phyloP scores from a whole-genome alignment of 768 basidiomycete genomes.

The Mycena maculata region DNA sequence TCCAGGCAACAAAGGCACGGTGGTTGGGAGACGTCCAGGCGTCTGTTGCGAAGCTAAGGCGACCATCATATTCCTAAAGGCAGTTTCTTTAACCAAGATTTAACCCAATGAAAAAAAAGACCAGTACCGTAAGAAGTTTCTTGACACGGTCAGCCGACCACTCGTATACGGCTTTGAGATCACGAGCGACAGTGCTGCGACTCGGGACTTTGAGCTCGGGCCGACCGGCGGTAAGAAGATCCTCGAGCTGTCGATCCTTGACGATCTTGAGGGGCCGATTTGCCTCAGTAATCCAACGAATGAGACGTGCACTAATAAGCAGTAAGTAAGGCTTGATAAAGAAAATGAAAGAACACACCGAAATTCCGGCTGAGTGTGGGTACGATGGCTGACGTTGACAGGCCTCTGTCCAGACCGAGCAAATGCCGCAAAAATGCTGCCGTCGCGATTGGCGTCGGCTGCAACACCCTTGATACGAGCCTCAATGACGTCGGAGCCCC shows the following conservation, averaged over 20 bases:
- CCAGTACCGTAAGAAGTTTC: slow-evolving; percentile 42
- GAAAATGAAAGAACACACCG: neutral
- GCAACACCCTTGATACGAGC: slow-evolving; percentile 14
- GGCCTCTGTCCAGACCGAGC: neutral
- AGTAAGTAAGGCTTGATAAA: neutral
- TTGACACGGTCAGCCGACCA: slow-evolving; percentile 35
- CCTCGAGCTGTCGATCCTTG: slow-evolving; percentile 46
- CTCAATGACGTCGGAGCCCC: slow-evolving; percentile 41
- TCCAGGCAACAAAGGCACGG: slow-evolving; percentile 20
- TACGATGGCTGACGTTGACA: neutral
- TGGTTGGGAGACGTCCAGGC: slow-evolving; percentile 15
- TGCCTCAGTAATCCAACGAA: slow-evolving; percentile 51
- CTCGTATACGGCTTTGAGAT: slow-evolving; percentile 45
- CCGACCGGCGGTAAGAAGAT: slow-evolving; percentile 46
- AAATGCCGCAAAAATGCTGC: neutral
- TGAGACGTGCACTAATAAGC: slow-evolving; percentile 44
- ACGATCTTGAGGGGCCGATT: slow-evolving; percentile 49
- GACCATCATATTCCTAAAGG: neutral
- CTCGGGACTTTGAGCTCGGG: slow-evolving; percentile 48
- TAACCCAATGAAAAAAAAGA: neutral
- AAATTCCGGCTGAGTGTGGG: neutral
- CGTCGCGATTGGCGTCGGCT: slow-evolving; percentile 9
- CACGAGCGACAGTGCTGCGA: slow-evolving; percentile 43
- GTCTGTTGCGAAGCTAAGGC: neutral
- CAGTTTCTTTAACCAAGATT: neutral